Evolutionary conservation across 2,329 filamentous ascomycete genomes (phyloP).

Genomic region (Penicillium occitanis): DNA sequence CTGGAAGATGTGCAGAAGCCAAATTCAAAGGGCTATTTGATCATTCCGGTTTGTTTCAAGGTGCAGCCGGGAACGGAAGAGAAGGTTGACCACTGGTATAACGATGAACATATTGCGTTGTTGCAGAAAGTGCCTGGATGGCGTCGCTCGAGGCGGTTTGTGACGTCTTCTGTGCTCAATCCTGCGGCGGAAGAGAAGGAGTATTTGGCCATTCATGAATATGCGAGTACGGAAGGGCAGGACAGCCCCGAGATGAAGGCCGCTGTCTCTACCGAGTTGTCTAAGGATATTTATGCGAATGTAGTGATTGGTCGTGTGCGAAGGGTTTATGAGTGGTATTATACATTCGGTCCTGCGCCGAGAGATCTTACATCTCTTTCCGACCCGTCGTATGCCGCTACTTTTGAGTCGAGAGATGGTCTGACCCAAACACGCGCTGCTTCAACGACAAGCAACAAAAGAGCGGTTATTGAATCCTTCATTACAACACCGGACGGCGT

Average conservation of each 20-base stretch:
- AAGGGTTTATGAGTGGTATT: constrained; percentile 69
- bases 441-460: constrained; percentile 34
- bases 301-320: constrained; percentile 59
- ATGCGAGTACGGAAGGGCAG: constrained; percentile 64
- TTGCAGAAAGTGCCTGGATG: constrained; percentile 74
- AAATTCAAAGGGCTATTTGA: constrained; percentile 58
- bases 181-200: constrained; percentile 52
- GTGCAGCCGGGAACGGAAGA: constrained; percentile 58
- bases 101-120: constrained; percentile 71
- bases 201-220: constrained; percentile 72
- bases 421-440: constrained; percentile 57
- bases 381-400: constrained; percentile 48
- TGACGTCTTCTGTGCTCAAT: constrained; percentile 62
- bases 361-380: constrained; percentile 63
- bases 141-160: constrained; percentile 70
- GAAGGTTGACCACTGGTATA: constrained; percentile 67
- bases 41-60: constrained; percentile 62
- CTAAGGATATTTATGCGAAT: constrained; percentile 58
- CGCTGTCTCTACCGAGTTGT: constrained; percentile 63
- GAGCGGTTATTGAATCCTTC: constrained; percentile 63
- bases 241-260: constrained; percentile 64
- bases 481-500: constrained; percentile 69
- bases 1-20: constrained; percentile 53
- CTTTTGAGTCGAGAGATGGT: constrained; percentile 57
- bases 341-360: constrained; percentile 74